Conservation (phyloP, 306 rosid genomes). For the Amphicarpaea edgeworthii region DNA sequence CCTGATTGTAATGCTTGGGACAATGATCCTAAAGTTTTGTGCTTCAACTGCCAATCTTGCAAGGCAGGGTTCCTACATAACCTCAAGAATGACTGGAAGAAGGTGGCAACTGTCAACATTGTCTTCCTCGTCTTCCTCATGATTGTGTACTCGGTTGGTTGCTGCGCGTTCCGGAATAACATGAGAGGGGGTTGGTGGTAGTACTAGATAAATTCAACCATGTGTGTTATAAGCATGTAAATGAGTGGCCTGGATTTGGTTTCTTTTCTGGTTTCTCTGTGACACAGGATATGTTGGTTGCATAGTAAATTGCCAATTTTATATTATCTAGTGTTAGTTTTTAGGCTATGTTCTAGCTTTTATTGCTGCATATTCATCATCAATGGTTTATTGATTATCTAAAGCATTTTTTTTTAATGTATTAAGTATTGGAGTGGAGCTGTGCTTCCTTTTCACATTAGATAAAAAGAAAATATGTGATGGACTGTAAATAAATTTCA, state of each 20-base stretch:
- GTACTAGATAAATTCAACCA: neutral
- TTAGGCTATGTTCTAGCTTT: neutral
- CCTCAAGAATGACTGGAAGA: slow-evolving; percentile 73
- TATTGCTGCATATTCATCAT: neutral
- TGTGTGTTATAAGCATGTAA: slow-evolving; percentile 30
- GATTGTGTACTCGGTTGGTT: slow-evolving; percentile 75
- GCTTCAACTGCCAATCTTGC: slow-evolving; percentile 79
- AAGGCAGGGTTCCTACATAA: slow-evolving; percentile 82
- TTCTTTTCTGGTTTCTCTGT: slow-evolving; percentile 24
- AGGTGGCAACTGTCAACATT: slow-evolving; percentile 62
- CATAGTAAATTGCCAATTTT: slow-evolving; percentile 12
- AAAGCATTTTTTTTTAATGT: neutral
- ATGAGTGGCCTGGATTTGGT: slow-evolving; percentile 20
- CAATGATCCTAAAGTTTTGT: slow-evolving; percentile 50
- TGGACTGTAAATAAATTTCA: too few relatives aligned
- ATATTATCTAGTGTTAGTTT: neutral
- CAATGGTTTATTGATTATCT: neutral
- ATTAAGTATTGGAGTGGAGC: neutral
- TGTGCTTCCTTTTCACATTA: neutral
- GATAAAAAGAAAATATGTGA: neutral
- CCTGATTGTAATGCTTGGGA: slow-evolving; percentile 66
- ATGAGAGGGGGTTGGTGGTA: slow-evolving; percentile 66
- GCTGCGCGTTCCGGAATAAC: slow-evolving; percentile 84
- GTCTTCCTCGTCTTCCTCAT: slow-evolving; percentile 66
- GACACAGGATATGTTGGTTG: slow-evolving; percentile 1